Percentiles rank a stretch among this genome's conserved stretches.
phyloP scores from a whole-genome alignment of 768 basidiomycete genomes.

The Mycena rosella region DNA sequence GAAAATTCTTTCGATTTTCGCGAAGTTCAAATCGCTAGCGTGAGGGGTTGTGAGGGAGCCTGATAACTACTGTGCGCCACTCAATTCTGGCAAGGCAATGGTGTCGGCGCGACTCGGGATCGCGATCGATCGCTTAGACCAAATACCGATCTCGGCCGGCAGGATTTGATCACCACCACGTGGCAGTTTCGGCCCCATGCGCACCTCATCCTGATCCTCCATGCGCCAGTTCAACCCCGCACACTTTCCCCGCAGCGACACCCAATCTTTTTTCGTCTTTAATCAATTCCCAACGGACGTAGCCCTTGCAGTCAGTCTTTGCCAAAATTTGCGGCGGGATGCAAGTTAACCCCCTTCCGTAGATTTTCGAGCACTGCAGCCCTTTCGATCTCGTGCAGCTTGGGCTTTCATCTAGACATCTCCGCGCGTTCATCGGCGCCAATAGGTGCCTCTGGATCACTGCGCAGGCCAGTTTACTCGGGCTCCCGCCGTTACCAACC shows the following conservation, averaged over 20 bases:
- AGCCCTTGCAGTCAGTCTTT: not conserved
- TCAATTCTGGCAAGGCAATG: no score
- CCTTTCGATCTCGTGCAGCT: constrained; percentile 27
- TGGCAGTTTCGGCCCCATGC: no score
- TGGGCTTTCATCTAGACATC: not conserved
- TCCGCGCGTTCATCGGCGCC: not conserved
- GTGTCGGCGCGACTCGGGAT: no score
- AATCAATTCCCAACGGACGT: not conserved
- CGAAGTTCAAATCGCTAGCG: no score
- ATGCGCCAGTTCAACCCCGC: not conserved
- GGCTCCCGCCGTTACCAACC: not conserved
- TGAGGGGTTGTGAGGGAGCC: no score
- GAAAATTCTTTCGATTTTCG: no score
- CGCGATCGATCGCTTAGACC: no score
- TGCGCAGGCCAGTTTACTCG: constrained; percentile 5
- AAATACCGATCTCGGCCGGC: no score
- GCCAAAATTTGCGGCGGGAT: not conserved
- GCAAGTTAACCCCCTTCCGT: not conserved
- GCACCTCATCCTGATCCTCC: not conserved
- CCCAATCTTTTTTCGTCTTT: not conserved
- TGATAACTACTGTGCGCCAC: no score
- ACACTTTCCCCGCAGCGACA: not conserved
- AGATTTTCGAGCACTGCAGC: constrained; percentile 28
- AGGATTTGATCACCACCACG: no score
- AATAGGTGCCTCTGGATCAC: not conserved